These are phyloP conservation scores for Lachnellula hyalina DNA, from an alignment of 2,329 filamentous ascomycete genomes.

Conservation along the genomic window DNA sequence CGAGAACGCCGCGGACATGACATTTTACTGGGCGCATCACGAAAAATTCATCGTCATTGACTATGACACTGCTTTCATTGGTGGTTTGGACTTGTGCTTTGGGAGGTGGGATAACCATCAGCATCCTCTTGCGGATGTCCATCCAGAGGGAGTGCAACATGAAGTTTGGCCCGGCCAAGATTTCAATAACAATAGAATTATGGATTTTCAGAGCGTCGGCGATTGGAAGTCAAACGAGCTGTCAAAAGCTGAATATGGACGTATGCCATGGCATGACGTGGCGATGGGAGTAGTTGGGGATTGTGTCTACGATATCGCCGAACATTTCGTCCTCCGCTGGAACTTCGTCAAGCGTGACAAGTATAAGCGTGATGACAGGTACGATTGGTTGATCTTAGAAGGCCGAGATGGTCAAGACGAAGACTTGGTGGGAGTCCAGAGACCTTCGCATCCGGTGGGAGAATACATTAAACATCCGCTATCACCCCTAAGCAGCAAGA, in stretches of 20 bases:
- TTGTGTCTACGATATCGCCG: constrained; percentile 87
- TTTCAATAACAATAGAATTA: constrained; percentile 94
- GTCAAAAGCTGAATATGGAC: constrained; percentile 82
- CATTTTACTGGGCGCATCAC: constrained; percentile 96
- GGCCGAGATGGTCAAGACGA: constrained; percentile 74
- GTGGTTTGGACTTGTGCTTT: constrained; percentile 91
- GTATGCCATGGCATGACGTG: constrained; percentile 99
- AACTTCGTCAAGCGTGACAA: constrained; percentile 97
- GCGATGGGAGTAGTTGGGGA: constrained; percentile 87
- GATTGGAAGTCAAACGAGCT: constrained; percentile 94
- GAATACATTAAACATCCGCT: constrained; percentile 80
- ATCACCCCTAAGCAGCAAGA: constrained; percentile 62
- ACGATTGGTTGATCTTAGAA: constrained; percentile 79
- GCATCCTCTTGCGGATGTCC: constrained; percentile 79
- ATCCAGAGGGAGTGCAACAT: constrained; percentile 73
- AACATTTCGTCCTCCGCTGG: constrained; percentile 92
- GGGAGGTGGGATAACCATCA: constrained; percentile 88
- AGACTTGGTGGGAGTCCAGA: constrained; percentile 80
- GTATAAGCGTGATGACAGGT: constrained; percentile 81
- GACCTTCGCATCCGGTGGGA: constrained; percentile 83
- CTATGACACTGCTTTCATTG: constrained; percentile 85
- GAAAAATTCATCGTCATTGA: constrained; percentile 97
- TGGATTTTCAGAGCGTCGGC: constrained; percentile 88
- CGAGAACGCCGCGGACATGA: constrained; percentile 92
- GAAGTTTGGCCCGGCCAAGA: constrained; percentile 95